Evolutionary conservation across 2,329 filamentous ascomycete species (phyloP), one percentile per base, ranked within the genome.

Genomic region (Aspergillus ochraceoroseus): DNA sequence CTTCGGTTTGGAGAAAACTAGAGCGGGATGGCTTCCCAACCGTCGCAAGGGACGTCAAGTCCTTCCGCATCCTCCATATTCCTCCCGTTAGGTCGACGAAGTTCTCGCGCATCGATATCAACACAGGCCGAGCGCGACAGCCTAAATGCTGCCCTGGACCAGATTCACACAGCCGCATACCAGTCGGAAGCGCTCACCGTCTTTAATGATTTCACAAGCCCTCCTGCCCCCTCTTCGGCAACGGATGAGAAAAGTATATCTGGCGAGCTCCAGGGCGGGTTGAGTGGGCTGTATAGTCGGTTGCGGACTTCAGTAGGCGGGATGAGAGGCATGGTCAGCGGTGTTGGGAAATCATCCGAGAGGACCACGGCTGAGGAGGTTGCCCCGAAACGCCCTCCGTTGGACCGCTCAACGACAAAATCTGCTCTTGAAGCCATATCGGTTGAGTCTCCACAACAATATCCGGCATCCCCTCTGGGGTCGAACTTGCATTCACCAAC

Each of bases 141-240:
- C 42, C 73, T 90, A 25, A 80, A 85, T 22, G 79, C 87, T 47
- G 78, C 83, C 12, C 79, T 95, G 46, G 85, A 94, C 65, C 82
- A 86, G 55, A 95, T 95, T 52, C 90, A 95, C 64, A 87, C 74
- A 35, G 82, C 85, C 4, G 88, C 89, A n/a, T 94, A 85, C 57
- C 85, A 86, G 60, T 85, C 85, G 22, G 84, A 85, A 48, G 79
- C 81, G 22, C 73, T 96, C 32, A 96, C 90, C 2, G 94, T 88
- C 6, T 96, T 96, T 67, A 94, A 94, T 66, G 89, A 95, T 58
- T 89, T 94, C 56, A 85, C 84, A 5, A 63, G 58, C 38, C 69
- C 68, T 1, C 76, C 83, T 1, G 81, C 82, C 4, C 81, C 85
- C 2, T 71, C 76, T 1, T 68, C 77, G 1, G 70, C 75, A 1